These are phyloP conservation scores for Pholiota conissans DNA, from an alignment of 768 basidiomycete genomes.

Conservation along the genomic window DNA sequence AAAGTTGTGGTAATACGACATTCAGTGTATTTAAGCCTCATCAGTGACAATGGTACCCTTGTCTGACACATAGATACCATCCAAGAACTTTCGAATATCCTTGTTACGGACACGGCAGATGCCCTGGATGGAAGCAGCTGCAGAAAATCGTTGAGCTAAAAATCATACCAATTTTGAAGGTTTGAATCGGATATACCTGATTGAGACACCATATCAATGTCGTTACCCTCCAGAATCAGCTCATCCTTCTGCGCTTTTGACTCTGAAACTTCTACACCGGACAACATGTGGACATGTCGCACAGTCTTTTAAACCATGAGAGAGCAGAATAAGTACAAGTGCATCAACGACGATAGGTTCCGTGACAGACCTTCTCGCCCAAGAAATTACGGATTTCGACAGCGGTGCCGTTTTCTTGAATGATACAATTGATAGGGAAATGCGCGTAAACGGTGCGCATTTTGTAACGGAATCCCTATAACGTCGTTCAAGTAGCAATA, in stretches of 20 bases:
- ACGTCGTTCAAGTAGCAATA: neutral
- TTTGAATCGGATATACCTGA: constrained; percentile 55
- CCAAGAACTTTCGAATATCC: constrained; percentile 99
- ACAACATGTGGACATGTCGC: constrained; percentile 89
- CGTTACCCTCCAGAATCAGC: constrained; percentile 91
- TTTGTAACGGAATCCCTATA: constrained; percentile 98
- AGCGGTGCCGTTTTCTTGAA: constrained; percentile 68
- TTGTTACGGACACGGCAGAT: constrained; percentile 98
- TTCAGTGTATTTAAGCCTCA: constrained; percentile 24
- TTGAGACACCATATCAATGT: constrained; percentile 96
- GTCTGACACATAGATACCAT: constrained; percentile 90
- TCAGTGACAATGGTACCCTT: constrained; percentile 63
- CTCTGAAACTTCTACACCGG: constrained; percentile 81
- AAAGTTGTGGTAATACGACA: constrained; percentile 11
- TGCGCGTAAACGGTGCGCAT: constrained; percentile 99
- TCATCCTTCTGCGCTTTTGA: constrained; percentile 95
- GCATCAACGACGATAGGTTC: neutral
- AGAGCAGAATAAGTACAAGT: neutral
- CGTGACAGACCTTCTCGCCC: constrained; percentile 76
- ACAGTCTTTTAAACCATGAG: constrained; percentile 86
- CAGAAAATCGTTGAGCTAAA: constrained; percentile 1
- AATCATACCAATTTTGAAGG: neutral
- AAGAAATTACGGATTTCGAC: constrained; percentile 95
- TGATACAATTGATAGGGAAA: constrained; percentile 99
- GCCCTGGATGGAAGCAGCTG: constrained; percentile 96